These are phyloP conservation scores for Musa troglodytarum DNA, from an alignment of 176 grass and related monocot species.

Conservation along the genomic window DNA sequence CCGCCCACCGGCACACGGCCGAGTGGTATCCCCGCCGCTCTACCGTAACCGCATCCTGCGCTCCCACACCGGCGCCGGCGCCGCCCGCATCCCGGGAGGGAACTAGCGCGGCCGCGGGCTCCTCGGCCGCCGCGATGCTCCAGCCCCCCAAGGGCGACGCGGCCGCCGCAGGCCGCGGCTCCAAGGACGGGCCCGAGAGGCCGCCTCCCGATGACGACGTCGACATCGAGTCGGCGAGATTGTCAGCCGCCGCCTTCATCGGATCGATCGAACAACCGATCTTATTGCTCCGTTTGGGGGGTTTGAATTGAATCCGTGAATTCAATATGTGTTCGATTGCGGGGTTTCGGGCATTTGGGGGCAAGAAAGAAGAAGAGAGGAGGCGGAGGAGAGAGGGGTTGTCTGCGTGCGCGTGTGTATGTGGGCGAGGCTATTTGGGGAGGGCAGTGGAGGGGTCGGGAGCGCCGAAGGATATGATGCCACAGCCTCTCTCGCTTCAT, in stretches of 20 bases:
- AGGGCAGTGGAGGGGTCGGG: background rate
- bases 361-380: background rate
- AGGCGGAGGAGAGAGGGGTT: background rate
- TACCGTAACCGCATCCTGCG: constrained; percentile 34
- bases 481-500: background rate
- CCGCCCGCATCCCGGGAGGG: constrained; percentile 8
- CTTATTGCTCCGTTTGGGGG: too few relatives aligned
- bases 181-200: background rate
- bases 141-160: constrained; percentile 16
- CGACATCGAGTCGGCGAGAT: background rate
- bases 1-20: constrained; percentile 76
- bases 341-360: background rate
- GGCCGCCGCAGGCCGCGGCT: constrained; percentile 24
- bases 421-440: constrained; percentile 1
- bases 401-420: background rate
- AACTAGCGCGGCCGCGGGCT: background rate
- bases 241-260: background rate
- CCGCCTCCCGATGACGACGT: background rate
- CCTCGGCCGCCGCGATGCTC: constrained; percentile 7
- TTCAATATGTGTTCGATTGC: background rate
- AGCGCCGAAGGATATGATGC: constrained; percentile 1
- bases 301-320: too few relatives aligned
- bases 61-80: background rate
- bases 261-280: background rate
- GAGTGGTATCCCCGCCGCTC: constrained; percentile 66